These are phyloP conservation scores for Metschnikowia baotianmanensis DNA, from an alignment of 805 yeast species.

Conservation along the genomic window DNA sequence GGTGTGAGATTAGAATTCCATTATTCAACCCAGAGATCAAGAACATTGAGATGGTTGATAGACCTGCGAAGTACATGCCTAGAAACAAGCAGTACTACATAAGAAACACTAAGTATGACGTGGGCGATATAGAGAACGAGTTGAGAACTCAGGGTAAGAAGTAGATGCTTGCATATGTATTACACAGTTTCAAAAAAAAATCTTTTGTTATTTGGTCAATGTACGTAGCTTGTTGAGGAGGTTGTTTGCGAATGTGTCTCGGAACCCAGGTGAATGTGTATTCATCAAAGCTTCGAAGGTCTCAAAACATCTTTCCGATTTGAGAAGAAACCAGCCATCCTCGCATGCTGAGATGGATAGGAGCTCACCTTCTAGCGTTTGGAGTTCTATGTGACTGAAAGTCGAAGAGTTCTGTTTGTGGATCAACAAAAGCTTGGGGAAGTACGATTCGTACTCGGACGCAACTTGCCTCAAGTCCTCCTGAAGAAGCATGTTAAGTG, in stretches of 20 bases:
- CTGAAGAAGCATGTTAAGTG: slow-evolving; percentile 5
- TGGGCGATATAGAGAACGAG: slow-evolving; percentile 55
- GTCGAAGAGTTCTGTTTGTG: not conserved
- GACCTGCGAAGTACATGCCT: slow-evolving; percentile 65
- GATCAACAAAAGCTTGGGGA: slow-evolving; percentile 7
- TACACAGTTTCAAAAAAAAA: slow-evolving; percentile 5
- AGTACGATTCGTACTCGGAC: slow-evolving; percentile 15
- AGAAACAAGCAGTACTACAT: slow-evolving; percentile 90
- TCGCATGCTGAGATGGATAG: slow-evolving; percentile 9
- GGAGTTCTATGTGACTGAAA: slow-evolving; percentile 6
- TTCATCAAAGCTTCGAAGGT: slow-evolving; percentile 21
- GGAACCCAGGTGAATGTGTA: slow-evolving; percentile 13
- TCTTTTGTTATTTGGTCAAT: slow-evolving; percentile 1
- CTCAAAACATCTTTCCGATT: slow-evolving; percentile 4
- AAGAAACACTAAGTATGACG: slow-evolving; percentile 71
- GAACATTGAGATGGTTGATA: slow-evolving; percentile 73
- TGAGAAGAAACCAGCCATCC: slow-evolving; percentile 16
- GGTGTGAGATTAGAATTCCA: slow-evolving; percentile 81
- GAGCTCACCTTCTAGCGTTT: slow-evolving; percentile 10
- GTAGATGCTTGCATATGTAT: slow-evolving; percentile 7
- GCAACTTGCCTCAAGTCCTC: slow-evolving; percentile 8
- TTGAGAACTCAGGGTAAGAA: slow-evolving; percentile 22
- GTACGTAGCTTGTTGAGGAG: slow-evolving; percentile 13
- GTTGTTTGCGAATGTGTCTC: slow-evolving; percentile 14
- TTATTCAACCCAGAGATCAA: slow-evolving; percentile 76